Evolutionary conservation across 768 basidiomycete genomes (phyloP).

Genomic region (Russula olivacea): DNA sequence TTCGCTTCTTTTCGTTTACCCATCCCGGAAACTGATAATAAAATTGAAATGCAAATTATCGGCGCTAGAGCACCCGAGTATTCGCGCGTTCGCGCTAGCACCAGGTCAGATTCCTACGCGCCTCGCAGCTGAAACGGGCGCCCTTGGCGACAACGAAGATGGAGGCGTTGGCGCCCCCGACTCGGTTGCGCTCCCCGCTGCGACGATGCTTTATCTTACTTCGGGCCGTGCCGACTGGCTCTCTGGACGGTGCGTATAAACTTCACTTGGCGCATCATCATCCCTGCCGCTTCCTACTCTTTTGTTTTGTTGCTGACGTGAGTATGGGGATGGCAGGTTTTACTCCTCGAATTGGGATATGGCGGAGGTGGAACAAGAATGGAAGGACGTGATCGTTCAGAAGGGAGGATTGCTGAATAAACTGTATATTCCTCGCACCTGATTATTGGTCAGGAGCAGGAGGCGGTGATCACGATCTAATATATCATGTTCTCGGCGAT

Average conservation of each 20-base stretch:
- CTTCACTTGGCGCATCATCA: not conserved
- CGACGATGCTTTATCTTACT: slow-evolving; percentile 10
- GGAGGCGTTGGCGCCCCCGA: not conserved
- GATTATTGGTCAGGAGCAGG: too few species aligned
- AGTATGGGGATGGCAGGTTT: not conserved
- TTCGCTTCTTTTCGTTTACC: not conserved
- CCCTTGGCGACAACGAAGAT: too few species aligned
- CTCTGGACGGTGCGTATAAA: slow-evolving; percentile 10
- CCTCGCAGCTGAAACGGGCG: not conserved
- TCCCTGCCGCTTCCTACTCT: not conserved
- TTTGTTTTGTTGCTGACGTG: not conserved
- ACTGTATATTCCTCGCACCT: not conserved
- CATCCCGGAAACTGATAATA: not conserved
- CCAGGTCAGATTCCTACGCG: slow-evolving; percentile 6
- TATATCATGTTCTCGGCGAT: too few species aligned
- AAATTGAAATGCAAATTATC: not conserved
- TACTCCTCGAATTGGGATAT: slow-evolving; percentile 11
- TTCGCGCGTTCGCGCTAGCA: slow-evolving; percentile 4
- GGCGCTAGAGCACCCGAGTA: slow-evolving; percentile 7
- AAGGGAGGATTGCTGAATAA: slow-evolving; percentile 8
- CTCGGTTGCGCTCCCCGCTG: not conserved
- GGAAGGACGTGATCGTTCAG: slow-evolving; percentile 5
- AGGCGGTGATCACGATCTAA: too few species aligned
- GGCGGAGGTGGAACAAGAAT: slow-evolving; percentile 2
- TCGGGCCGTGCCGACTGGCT: slow-evolving; percentile 13